Evolutionary conservation across 164 flowering plant species (phyloP).

Genomic region (Tetrastigma voinierianum): DNA sequence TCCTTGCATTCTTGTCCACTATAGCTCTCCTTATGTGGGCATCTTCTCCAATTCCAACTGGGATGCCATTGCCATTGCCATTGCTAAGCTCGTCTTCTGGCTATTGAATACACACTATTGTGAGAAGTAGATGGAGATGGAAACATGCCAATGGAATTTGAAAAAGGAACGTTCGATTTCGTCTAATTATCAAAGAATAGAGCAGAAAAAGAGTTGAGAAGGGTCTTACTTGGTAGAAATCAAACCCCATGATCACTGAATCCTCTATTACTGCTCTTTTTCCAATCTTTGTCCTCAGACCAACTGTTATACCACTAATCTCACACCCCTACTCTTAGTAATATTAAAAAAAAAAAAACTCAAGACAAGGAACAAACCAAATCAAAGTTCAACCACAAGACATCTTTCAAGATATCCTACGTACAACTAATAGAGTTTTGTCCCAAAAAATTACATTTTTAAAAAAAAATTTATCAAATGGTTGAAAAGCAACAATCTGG

Average conservation of each 20-base stretch:
- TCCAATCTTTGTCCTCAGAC: slow-evolving; percentile 56
- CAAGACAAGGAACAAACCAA: not conserved
- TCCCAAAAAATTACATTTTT: too few relatives aligned
- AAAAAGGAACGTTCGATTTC: too few relatives aligned
- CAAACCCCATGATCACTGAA: slow-evolving; percentile 78
- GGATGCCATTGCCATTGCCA: slow-evolving; percentile 26
- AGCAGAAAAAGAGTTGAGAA: not conserved
- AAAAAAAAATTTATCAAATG: too few relatives aligned
- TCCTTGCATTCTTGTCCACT: slow-evolving; percentile 79
- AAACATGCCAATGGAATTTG: too few relatives aligned
- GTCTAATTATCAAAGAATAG: not conserved
- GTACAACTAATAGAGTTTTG: too few relatives aligned
- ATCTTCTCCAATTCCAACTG: slow-evolving; percentile 70
- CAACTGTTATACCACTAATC: slow-evolving; percentile 66
- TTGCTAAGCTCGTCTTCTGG: slow-evolving; percentile 21
- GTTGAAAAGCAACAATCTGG: too few relatives aligned
- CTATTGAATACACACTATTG: slow-evolving; percentile 18
- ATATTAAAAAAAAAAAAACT: not conserved
- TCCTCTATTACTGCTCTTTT: slow-evolving; percentile 65
- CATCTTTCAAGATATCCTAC: rapidly evolving
- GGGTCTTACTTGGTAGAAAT: slow-evolving; percentile 40
- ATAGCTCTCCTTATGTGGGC: slow-evolving; percentile 68
- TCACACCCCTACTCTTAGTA: slow-evolving; percentile 60
- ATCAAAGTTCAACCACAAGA: not conserved
- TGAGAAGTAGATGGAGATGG: too few relatives aligned